phyloP scores from a whole-genome alignment of 176 grass and related monocot genomes.

The Rhipidocladum racemiflorum region DNA sequence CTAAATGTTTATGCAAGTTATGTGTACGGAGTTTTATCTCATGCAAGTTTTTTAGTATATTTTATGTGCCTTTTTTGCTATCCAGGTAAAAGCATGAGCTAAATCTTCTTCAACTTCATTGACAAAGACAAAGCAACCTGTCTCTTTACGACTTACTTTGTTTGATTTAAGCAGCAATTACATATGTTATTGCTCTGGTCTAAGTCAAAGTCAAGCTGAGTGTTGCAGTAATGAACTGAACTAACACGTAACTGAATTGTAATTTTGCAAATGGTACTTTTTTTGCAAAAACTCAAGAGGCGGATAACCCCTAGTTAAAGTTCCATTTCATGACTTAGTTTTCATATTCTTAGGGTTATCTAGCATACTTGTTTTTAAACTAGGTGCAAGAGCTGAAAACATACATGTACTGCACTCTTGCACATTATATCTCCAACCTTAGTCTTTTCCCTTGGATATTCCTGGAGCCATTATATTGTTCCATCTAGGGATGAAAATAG shows the following conservation, averaged over 20 bases:
- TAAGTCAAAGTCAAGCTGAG: not conserved
- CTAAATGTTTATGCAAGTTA: not conserved
- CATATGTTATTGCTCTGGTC: not conserved
- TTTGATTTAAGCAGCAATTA: not conserved
- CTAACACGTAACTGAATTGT: not conserved
- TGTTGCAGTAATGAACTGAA: not conserved
- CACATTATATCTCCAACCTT: not conserved
- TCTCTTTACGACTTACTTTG: not conserved
- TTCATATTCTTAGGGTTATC: not conserved
- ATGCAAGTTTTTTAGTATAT: not conserved
- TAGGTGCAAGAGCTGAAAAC: not conserved
- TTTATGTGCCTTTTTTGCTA: conserved; percentile 2
- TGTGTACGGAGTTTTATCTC: not conserved
- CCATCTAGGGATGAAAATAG: too few species aligned
- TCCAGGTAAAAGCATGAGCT: conserved; percentile 13
- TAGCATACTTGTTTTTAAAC: conserved; percentile 23
- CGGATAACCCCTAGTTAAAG: not conserved
- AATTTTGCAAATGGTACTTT: not conserved
- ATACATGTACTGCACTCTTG: not conserved
- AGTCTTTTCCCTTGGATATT: not conserved
- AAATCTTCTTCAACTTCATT: not conserved
- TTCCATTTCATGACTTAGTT: not conserved
- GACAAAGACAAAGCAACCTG: not conserved
- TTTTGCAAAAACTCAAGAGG: not conserved
- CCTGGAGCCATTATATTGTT: not conserved